phyloP scores from a whole-genome alignment of 1,284 basidiomycete species.

The Fistulinella cinereoalba region DNA sequence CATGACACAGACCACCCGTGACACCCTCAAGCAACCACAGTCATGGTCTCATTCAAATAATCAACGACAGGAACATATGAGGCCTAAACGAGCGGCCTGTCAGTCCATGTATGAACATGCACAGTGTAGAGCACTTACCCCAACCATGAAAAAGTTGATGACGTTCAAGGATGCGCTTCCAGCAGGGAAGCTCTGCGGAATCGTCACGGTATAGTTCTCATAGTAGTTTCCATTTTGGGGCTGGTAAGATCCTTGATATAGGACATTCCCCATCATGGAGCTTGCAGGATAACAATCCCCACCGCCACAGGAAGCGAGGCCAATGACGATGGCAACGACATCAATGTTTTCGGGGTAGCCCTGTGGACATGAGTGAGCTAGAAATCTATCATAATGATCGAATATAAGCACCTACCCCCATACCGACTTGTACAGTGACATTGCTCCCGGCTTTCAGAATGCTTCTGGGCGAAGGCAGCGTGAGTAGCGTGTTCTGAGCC shows the following conservation, averaged over 20 bases:
- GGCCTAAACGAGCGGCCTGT: no score
- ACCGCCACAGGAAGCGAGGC: conserved; percentile 15
- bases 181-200: conserved; percentile 14
- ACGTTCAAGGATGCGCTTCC: conserved; percentile 19
- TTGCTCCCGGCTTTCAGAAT: conserved; percentile 9
- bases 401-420: conserved; percentile 17
- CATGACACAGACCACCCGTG: no score
- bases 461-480: conserved; percentile 8
- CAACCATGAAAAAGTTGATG: conserved; percentile 29
- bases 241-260: conserved; percentile 24
- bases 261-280: conserved; percentile 17
- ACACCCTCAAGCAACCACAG: no score
- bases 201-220: conserved; percentile 22
- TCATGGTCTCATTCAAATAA: no score
- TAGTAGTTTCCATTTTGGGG: background rate
- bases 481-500: conserved; percentile 19
- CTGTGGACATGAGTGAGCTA: conserved; percentile 3
- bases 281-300: conserved; percentile 20
- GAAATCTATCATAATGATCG: background rate
- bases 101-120: background rate
- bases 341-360: conserved; percentile 24
- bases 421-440: conserved; percentile 19
- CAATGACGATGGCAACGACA: conserved; percentile 26
- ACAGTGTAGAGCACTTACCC: conserved; percentile 16
- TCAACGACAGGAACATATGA: conserved; percentile 15